Evolutionary conservation across 768 basidiomycete species (phyloP), one percentile per base, ranked within the genome.

Genomic region (Russula virescens): DNA sequence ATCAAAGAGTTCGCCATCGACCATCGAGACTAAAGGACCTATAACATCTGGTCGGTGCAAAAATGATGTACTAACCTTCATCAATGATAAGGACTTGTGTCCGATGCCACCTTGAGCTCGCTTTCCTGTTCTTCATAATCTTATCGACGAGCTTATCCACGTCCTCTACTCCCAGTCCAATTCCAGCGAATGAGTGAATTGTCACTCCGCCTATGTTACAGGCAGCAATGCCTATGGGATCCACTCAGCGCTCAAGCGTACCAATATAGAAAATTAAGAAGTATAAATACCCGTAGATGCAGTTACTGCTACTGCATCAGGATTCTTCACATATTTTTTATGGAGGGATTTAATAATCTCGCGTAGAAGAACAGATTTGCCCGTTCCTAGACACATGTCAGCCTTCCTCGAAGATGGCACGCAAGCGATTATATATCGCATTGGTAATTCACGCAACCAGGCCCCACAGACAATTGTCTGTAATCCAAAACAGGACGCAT

Each of bases 151-250:
- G 80, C 0, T 82, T 75, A 0, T 87, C 81, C 0, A 82, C 81
- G 11, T 72, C 73, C 43, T 90, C 93, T 3, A 80, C 74, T 2
- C 91, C 96, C 1, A 97, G 75, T 0, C 96, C 96, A 62, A 96
- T 89, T 0, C 96, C 95, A n/a, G 89, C 85, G 71, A 97, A 99
- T 0, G 92, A 95, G 72, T 99, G 96, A 40, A 98, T 82, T 0
- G 96, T 98, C 25, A 91, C 83, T 45, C 97, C 96, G 11, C 96
- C 96, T 54, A 99, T 94, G 68, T 99, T 98, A 73, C 94, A 97
- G 6, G 96, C 96, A 8, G 96, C 96, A 68, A 98, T 97, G 48
- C 89, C 89, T 88, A 61, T 34, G 60, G 18, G 34, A 26, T 16
- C 5, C 16, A 19, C 28, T 18, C 2, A 52, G 25, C 21, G 42